Conservation (phyloP, 495 filamentous ascomycete genomes). For the Cercophora newfieldiana region DNA sequence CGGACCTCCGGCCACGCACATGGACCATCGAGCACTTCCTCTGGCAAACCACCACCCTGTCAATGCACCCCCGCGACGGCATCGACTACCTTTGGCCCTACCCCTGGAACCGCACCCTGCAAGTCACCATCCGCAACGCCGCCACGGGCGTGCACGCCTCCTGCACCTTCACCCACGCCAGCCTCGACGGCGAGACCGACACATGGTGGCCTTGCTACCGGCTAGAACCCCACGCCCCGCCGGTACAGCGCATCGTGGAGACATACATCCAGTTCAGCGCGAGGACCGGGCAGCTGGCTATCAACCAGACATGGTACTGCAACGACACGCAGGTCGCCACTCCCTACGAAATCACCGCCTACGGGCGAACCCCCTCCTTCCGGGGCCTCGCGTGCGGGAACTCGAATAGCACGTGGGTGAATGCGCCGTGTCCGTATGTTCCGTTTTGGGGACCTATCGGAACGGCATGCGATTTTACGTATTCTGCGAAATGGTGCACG, state of each 20-base stretch:
- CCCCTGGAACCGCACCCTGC: conserved; percentile 1
- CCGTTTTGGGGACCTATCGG: too few species aligned
- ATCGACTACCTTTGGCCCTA: background rate
- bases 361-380: background rate
- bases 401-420: background rate
- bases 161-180: conserved; percentile 6
- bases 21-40: background rate
- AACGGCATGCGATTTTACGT: conserved; percentile 5
- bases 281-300: background rate
- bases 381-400: background rate
- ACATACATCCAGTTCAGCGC: conserved; percentile 11
- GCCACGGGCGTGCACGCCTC: background rate
- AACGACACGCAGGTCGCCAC: background rate
- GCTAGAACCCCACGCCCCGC: background rate
- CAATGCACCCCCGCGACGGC: background rate
- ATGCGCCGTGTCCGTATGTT: too few species aligned
- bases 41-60: conserved; percentile 4
- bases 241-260: background rate
- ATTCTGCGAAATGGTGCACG: conserved; percentile 8
- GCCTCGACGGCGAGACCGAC: conserved; percentile 7
- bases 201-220: conserved; percentile 12
- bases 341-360: conserved; percentile 9
- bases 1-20: too few species aligned
- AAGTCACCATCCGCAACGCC: background rate
- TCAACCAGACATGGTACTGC: conserved; percentile 17